Conservation (phyloP, 495 filamentous ascomycete species). For the Penicillium manginii region DNA sequence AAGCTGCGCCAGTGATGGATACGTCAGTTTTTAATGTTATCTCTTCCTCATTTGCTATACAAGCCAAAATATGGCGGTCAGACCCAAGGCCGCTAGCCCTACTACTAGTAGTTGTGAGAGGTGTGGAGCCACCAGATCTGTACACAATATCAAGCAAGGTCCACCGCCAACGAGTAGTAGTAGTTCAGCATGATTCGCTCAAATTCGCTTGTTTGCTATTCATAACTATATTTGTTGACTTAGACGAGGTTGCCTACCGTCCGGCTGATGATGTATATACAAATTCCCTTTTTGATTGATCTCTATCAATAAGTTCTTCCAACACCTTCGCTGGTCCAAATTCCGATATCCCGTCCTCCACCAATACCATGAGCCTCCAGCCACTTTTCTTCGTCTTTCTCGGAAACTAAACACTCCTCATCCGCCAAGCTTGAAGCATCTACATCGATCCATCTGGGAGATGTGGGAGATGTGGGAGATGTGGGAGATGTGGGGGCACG, state of each 20-base stretch:
- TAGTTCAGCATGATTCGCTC: too few relatives aligned
- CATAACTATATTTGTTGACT: too few relatives aligned
- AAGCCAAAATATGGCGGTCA: too few relatives aligned
- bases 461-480: conserved; percentile 1
- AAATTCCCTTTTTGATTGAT: not conserved
- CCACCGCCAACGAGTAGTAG: too few relatives aligned
- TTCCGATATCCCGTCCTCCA: conserved; percentile 12
- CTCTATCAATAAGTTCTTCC: conserved; percentile 6
- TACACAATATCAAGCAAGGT: too few relatives aligned
- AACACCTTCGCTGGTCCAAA: conserved; percentile 18
- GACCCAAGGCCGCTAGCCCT: too few relatives aligned
- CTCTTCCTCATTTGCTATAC: too few relatives aligned
- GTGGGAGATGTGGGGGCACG: conserved; percentile 7
- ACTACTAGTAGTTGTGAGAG: too few relatives aligned
- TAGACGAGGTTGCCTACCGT: not conserved
- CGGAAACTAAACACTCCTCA: conserved; percentile 18
- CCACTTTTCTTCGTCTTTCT: conserved; percentile 21
- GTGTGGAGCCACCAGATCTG: too few relatives aligned
- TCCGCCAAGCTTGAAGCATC: conserved; percentile 17
- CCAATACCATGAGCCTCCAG: conserved; percentile 21
- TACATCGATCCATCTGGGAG: conserved; percentile 21
- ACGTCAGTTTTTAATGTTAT: too few relatives aligned
- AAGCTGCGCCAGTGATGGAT: too few relatives aligned
- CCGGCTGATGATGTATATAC: not conserved
- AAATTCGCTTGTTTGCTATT: too few relatives aligned